Conservation (phyloP, 306 rosid genomes). For the Cicer arietinum region DNA sequence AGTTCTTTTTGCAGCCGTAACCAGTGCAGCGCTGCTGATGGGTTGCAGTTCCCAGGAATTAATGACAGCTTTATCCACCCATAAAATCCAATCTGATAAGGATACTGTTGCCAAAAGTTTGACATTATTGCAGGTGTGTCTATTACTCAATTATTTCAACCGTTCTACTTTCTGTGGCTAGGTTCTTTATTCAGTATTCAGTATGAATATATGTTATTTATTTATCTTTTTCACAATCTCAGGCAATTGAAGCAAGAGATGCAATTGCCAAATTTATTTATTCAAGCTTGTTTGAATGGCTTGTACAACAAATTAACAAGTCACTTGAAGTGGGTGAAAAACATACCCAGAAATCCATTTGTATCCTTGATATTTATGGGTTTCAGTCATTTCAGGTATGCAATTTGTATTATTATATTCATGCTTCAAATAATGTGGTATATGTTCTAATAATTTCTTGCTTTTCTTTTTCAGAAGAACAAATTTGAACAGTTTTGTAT, state of each 20-base stretch:
- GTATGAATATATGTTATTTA: not conserved
- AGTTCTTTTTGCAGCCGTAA: constrained; percentile 65
- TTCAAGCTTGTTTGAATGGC: constrained; percentile 87
- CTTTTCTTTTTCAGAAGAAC: constrained; percentile 65
- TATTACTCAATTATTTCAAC: constrained; percentile 23
- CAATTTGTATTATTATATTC: constrained; percentile 34
- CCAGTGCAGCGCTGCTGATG: constrained; percentile 75
- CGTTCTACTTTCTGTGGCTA: constrained; percentile 41
- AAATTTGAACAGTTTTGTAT: constrained; percentile 89
- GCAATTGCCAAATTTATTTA: constrained; percentile 79
- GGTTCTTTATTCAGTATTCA: constrained; percentile 8
- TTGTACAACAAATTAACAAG: constrained; percentile 79
- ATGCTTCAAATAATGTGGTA: constrained; percentile 34
- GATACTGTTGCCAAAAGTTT: constrained; percentile 53
- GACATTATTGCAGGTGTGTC: constrained; percentile 75
- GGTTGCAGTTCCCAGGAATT: constrained; percentile 81
- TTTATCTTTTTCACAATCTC: constrained; percentile 32
- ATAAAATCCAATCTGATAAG: constrained; percentile 54
- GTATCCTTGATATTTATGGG: constrained; percentile 83
- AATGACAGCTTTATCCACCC: constrained; percentile 58
- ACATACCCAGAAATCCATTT: constrained; percentile 67
- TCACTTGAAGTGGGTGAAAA: constrained; percentile 64
- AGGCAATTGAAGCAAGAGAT: constrained; percentile 84
- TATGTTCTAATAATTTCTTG: constrained; percentile 40
- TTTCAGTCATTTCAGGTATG: constrained; percentile 88